Evolutionary conservation across 2,329 filamentous ascomycete species (phyloP).

Genomic region (Claviceps humidiphila): DNA sequence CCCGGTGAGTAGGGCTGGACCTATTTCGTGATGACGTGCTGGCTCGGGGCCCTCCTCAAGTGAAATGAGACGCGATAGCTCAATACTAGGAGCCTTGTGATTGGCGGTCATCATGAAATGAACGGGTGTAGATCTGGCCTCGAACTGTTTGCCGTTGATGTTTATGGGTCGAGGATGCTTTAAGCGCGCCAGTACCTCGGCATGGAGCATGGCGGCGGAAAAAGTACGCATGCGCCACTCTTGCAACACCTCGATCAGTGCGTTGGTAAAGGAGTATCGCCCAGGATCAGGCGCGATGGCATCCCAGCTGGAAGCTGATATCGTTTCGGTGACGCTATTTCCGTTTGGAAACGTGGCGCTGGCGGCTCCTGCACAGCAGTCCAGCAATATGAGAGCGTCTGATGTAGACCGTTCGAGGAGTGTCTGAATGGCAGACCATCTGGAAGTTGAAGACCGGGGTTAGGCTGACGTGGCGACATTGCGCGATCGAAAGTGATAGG

Average conservation of each 20-base stretch:
- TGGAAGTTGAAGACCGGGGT: conserved; percentile 9
- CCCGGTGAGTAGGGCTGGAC: conserved; percentile 12
- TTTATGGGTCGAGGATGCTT: conserved; percentile 46
- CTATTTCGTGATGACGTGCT: conserved; percentile 5
- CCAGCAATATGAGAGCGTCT: conserved; percentile 43
- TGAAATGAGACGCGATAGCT: conserved; percentile 29
- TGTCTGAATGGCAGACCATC: conserved; percentile 48
- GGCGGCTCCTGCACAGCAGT: conserved; percentile 47
- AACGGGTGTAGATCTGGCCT: conserved; percentile 44
- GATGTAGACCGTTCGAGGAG: conserved; percentile 43
- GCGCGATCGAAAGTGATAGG: not conserved
- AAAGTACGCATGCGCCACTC: conserved; percentile 42
- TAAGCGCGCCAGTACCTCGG: conserved; percentile 44
- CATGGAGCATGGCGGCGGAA: conserved; percentile 48
- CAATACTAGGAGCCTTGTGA: conserved; percentile 44
- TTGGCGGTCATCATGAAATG: conserved; percentile 53
- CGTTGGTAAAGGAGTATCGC: conserved; percentile 45
- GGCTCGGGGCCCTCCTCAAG: conserved; percentile 11
- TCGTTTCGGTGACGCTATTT: conserved; percentile 46
- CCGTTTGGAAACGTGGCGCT: conserved; percentile 46
- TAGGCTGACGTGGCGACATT: not conserved
- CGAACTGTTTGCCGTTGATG: conserved; percentile 43
- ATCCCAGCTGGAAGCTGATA: conserved; percentile 49
- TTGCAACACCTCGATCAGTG: conserved; percentile 44
- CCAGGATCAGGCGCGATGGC: conserved; percentile 47